These are phyloP conservation scores for Cornus suecica DNA, from an alignment of 148 eudicot species.

Conservation along the genomic window DNA sequence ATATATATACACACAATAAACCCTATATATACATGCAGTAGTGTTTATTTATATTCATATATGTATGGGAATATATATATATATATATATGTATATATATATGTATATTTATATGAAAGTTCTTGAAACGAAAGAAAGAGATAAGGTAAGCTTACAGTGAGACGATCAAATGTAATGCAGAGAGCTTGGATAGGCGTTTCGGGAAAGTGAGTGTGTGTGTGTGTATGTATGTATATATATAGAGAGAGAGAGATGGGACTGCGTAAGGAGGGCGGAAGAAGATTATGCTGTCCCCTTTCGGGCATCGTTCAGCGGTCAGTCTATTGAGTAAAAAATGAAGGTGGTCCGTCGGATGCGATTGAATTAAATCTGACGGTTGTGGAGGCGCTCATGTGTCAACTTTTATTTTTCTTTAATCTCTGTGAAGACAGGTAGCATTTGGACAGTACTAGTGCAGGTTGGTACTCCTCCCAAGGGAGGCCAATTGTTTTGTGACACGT, in stretches of 20 bases:
- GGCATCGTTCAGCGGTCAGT: background rate
- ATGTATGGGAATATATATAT: background rate
- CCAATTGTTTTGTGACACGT: no score
- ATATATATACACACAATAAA: no score
- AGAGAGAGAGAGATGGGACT: background rate
- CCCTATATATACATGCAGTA: no score
- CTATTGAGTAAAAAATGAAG: background rate
- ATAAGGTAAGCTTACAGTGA: background rate
- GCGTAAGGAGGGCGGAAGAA: background rate
- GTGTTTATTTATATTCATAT: background rate
- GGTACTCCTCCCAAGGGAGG: no score
- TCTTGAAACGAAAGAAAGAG: background rate
- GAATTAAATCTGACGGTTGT: background rate
- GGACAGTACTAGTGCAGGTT: no score
- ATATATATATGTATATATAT: background rate
- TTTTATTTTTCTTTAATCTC: no score
- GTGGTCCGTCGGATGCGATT: background rate
- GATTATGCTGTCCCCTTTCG: background rate
- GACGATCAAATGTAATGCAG: background rate
- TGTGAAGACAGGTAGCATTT: no score
- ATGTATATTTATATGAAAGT: background rate
- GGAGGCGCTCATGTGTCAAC: background rate
- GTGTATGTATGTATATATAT: background rate
- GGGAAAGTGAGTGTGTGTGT: background rate
- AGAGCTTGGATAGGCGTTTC: background rate